These are phyloP conservation scores for Flaveria sonorensis DNA, from an alignment of 129 eudicot genomes.

Conservation along the genomic window DNA sequence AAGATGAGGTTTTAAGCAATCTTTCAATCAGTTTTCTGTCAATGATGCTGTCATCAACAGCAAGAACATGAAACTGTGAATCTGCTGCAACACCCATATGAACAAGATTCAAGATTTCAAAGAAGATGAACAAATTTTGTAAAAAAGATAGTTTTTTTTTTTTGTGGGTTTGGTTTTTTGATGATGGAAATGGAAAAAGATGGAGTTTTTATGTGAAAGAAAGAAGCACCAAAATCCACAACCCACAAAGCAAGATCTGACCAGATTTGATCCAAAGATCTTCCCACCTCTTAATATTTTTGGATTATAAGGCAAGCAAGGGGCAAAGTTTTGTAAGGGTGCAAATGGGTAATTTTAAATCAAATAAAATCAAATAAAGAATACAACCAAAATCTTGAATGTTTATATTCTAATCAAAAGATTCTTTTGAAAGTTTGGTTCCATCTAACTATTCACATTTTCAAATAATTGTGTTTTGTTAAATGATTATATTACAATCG, in stretches of 20 bases:
- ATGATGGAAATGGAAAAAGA: constrained; percentile 34
- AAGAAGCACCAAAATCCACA: constrained; percentile 76
- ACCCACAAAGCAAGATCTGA: constrained; percentile 88
- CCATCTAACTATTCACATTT: constrained; percentile 22
- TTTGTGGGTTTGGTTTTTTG: constrained; percentile 31
- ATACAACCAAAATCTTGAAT: constrained; percentile 37
- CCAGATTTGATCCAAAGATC: constrained; percentile 76
- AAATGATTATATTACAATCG: not conserved
- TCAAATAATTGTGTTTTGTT: constrained; percentile 21
- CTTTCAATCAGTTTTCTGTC: constrained; percentile 91
- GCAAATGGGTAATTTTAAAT: constrained; percentile 35
- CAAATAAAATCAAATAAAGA: constrained; percentile 38
- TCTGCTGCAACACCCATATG: constrained; percentile 72
- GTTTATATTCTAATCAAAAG: constrained; percentile 32
- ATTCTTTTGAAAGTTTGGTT: constrained; percentile 33
- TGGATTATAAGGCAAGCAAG: constrained; percentile 74
- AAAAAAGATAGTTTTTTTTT: constrained; percentile 27
- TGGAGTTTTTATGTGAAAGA: constrained; percentile 36
- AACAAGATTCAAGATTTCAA: constrained; percentile 29
- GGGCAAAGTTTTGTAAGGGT: constrained; percentile 39
- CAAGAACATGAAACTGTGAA: constrained; percentile 86
- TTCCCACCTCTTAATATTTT: constrained; percentile 46
- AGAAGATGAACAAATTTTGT: constrained; percentile 11
- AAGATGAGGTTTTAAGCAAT: constrained; percentile 82
- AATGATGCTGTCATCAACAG: constrained; percentile 92